phyloP scores from a whole-genome alignment of 2,329 filamentous ascomycete genomes.

The Arthrobotrys conoides region DNA sequence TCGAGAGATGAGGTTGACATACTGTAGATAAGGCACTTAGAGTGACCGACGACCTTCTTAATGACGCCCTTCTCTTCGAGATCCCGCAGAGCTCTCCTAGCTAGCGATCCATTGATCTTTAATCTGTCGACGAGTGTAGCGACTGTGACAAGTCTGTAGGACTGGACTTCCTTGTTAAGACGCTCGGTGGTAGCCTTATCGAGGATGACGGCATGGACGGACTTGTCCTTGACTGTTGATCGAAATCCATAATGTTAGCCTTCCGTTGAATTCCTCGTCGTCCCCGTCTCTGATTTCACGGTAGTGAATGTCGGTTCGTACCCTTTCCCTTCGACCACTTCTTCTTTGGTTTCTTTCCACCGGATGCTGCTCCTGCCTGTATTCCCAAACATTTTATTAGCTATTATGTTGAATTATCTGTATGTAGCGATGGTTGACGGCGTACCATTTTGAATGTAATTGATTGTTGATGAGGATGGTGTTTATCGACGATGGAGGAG shows the following conservation, averaged over 20 bases:
- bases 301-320: constrained; percentile 66
- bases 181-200: constrained; percentile 98
- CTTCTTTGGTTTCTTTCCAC: constrained; percentile 86
- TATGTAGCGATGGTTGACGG: constrained; percentile 15
- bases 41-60: constrained; percentile 97
- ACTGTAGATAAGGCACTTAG: constrained; percentile 99
- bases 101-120: constrained; percentile 99
- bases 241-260: constrained; percentile 69
- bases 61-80: constrained; percentile 98
- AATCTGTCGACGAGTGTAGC: constrained; percentile 98
- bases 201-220: constrained; percentile 98
- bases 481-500: constrained; percentile 55
- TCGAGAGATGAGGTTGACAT: constrained; percentile 67
- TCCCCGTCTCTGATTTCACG: constrained; percentile 63
- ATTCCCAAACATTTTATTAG: constrained; percentile 46
- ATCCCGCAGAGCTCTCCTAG: constrained; percentile 88
- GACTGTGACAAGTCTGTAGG: constrained; percentile 99
- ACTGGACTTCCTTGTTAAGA: constrained; percentile 99
- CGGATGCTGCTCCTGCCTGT: constrained; percentile 73
- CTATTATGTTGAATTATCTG: constrained; percentile 20
- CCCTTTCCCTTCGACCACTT: constrained; percentile 79
- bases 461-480: constrained; percentile 59
- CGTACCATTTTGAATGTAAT: constrained; percentile 61
- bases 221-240: constrained; percentile 97
- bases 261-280: constrained; percentile 65